These are phyloP conservation scores for Fusarium chlamydosporum DNA, from an alignment of 2,329 filamentous ascomycete genomes.

Conservation along the genomic window DNA sequence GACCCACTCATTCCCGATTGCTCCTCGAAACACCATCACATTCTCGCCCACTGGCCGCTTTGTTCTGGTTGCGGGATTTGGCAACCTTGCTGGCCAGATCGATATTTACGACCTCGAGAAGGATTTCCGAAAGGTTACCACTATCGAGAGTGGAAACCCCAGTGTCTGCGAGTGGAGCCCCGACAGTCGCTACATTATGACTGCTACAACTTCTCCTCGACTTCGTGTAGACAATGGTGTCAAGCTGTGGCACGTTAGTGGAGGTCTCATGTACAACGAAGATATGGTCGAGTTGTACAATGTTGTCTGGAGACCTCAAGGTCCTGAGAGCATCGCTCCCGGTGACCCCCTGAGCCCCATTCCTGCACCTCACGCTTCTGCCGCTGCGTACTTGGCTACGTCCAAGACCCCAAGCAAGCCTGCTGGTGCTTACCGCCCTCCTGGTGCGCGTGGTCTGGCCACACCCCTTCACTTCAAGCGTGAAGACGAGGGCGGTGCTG, in stretches of 20 bases:
- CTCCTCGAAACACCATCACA: constrained; percentile 91
- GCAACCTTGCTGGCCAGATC: constrained; percentile 96
- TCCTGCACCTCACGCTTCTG: constrained; percentile 85
- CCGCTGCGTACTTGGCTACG: constrained; percentile 83
- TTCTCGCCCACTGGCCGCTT: constrained; percentile 96
- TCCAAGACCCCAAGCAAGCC: constrained; percentile 97
- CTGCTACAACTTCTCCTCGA: constrained; percentile 95
- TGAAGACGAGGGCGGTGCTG: constrained; percentile 94
- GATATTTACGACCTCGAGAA: constrained; percentile 97
- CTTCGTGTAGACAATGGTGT: constrained; percentile 97
- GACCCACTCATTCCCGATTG: constrained; percentile 87
- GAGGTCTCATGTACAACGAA: constrained; percentile 92
- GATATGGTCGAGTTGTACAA: constrained; percentile 96
- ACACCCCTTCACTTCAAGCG: constrained; percentile 97
- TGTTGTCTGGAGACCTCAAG: constrained; percentile 86
- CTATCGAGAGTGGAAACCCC: constrained; percentile 94
- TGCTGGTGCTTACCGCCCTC: constrained; percentile 95
- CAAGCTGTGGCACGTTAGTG: constrained; percentile 93
- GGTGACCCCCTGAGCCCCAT: constrained; percentile 80
- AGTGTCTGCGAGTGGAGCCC: constrained; percentile 98
- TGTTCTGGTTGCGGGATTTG: constrained; percentile 94
- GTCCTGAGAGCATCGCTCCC: constrained; percentile 69
- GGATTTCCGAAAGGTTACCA: constrained; percentile 91
- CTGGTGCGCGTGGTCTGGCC: constrained; percentile 87
- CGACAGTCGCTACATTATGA: constrained; percentile 94